phyloP scores from a whole-genome alignment of 2,329 filamentous ascomycete genomes.

The Pseudogymnoascus sp. region DNA sequence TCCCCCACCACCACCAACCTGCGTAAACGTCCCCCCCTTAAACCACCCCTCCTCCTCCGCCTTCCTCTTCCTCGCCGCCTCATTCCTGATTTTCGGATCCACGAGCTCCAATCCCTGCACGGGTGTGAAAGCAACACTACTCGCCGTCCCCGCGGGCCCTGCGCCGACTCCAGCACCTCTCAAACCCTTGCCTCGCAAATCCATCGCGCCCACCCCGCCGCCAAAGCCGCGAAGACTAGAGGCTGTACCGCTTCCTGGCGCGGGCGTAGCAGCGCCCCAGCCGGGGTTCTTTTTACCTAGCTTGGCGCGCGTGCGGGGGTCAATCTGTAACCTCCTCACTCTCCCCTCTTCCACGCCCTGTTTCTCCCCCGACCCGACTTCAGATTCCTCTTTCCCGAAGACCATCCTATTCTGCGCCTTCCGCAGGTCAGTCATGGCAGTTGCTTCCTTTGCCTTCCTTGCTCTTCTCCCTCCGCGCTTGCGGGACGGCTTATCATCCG shows the following conservation, averaged over 20 bases:
- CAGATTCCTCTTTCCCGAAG: slow-evolving; percentile 91
- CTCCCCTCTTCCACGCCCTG: slow-evolving; percentile 82
- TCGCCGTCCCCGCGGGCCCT: slow-evolving; percentile 65
- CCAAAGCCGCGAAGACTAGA: slow-evolving; percentile 77
- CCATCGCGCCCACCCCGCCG: slow-evolving; percentile 54
- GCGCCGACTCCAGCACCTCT: slow-evolving; percentile 74
- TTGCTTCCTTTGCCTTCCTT: slow-evolving; percentile 90
- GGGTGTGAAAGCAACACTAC: slow-evolving; percentile 85
- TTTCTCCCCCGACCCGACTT: slow-evolving; percentile 82
- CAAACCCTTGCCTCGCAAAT: slow-evolving; percentile 68
- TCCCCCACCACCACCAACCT: slow-evolving; percentile 62
- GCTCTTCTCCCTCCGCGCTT: slow-evolving; percentile 88
- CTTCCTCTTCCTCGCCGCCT: slow-evolving; percentile 82
- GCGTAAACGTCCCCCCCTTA: slow-evolving; percentile 93
- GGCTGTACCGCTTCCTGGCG: slow-evolving; percentile 50
- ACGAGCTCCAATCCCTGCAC: slow-evolving; percentile 93
- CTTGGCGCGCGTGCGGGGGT: slow-evolving; percentile 87
- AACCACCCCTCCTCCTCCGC: slow-evolving; percentile 96
- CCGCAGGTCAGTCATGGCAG: slow-evolving; percentile 90
- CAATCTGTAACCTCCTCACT: slow-evolving; percentile 80
- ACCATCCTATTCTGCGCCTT: slow-evolving; percentile 95
- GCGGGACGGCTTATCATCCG: slow-evolving; percentile 87
- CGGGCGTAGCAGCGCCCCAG: slow-evolving; percentile 67
- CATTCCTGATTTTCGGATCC: slow-evolving; percentile 82
- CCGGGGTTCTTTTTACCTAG: slow-evolving; percentile 92